Base-by-base conservation (phyloP, 2,329 filamentous ascomycete species). In the Microsporum audouinii region DNA sequence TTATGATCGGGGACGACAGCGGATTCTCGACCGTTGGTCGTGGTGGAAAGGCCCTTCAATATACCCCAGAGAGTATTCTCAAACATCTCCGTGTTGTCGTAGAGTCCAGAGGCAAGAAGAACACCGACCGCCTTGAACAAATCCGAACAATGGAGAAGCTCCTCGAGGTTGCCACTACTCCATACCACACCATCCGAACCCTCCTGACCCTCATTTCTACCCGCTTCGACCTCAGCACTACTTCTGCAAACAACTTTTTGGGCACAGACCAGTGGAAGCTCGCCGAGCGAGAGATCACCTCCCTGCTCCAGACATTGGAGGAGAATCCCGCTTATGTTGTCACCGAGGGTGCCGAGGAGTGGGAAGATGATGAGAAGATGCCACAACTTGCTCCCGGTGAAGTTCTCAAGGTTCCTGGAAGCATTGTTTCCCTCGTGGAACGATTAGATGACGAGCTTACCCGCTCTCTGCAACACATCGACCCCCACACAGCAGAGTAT, bases 121-220 rank as follows among this genome's bases (percentile, higher is more conserved):
- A 97, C 81, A 96, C 94, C 66, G 94, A 99, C 75, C 87, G 91
- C 57, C 73, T 84, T 55, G 94, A 99, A 78, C 94, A 99, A 78
- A 97, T 99, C 76, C 87, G 88, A 76, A 87, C 92, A 59, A 95
- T 99, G 91, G 94, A 97, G 82, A 96, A 91, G 80, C 84, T 99
- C 60, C 79, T 87, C 70, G 91, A 96, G 73, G 91, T 99, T 66
- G 85, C 94, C 66, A 84, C 83, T 70, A 94, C 87, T 59, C 91
- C 95, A 58, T 99, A 99, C 79, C 94, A 97, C 78, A 86, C 86
- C 73, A 90, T 99, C 70, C 88, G 94, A 66, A 89, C 97, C 62
- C 87, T 97, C 53, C 81, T 97, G 65, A 92, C 91, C 43, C 79
- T 97, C 57, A 88, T 99, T 68, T 95, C 94, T 45, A 94, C 94